Evolutionary conservation across 805 yeast species (phyloP).

Genomic region (Kluyveromyces siamensis): DNA sequence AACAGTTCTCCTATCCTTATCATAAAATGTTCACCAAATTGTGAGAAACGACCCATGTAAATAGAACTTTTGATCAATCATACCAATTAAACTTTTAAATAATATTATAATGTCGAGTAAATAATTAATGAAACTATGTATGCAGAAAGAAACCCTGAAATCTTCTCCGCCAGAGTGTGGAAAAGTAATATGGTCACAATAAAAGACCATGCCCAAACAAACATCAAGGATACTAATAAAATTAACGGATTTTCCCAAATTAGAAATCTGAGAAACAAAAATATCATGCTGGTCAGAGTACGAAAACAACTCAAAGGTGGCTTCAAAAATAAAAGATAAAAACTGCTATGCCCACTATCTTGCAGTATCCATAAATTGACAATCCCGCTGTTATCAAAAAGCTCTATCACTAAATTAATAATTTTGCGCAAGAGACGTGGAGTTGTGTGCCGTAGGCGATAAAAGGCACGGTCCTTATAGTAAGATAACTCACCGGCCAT

Average conservation of each 20-base stretch:
- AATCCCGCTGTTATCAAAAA: conserved; percentile 9
- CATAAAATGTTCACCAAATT: too few species aligned
- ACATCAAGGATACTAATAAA: conserved; percentile 28
- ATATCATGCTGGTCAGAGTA: conserved; percentile 3
- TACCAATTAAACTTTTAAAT: not conserved
- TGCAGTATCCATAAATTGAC: not conserved
- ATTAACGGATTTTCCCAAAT: conserved; percentile 22
- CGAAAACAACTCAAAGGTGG: conserved; percentile 7
- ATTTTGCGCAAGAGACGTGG: not conserved
- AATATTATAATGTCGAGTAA: not conserved
- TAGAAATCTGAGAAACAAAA: conserved; percentile 4
- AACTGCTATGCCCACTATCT: conserved; percentile 4
- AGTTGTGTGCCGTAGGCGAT: not conserved
- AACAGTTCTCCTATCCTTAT: too few species aligned
- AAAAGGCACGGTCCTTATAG: not conserved
- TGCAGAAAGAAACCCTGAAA: conserved; percentile 61
- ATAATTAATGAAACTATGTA: conserved; percentile 30
- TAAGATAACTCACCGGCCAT: conserved; percentile 49
- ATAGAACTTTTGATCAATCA: not conserved
- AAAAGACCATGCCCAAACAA: conserved; percentile 80
- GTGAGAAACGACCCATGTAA: too few species aligned
- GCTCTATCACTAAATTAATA: not conserved
- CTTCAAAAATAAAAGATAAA: conserved; percentile 3
- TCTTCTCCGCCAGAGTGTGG: conserved; percentile 71
- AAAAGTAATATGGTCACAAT: conserved; percentile 76